Evolutionary conservation across 352 stramenopile genomes (phyloP), one percentile per base, ranked within the genome.

Genomic region (Globisporangium cederbergense): DNA sequence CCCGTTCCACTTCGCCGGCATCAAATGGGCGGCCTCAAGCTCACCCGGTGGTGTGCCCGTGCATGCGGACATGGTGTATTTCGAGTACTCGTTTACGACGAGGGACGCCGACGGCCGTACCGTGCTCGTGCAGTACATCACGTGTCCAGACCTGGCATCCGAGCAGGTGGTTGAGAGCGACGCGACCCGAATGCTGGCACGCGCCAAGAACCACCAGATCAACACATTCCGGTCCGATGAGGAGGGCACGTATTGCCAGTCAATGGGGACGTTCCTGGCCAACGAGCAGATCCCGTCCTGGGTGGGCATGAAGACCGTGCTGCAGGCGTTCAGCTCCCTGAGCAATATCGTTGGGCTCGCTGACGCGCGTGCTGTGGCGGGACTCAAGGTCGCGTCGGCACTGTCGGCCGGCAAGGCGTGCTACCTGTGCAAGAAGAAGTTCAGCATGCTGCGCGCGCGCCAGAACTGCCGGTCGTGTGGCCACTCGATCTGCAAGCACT

Each of bases 1-100:
- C 38, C 67, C 75, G 58, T 87, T 90, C 66, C 75, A 74, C 13
- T 88, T 87, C 60, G 74, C 75, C 2, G 81, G 81, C 5, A 72
- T 87, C 57, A 86, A 86, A 64, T 90, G 78, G 78, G 16, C 42
- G 2, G 50, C 49, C 11, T 20, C 6, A 11, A 14, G 22, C 16
- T 59, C 50, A 10, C 60, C 60, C 2, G 2, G 25, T 0, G 60
- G 52, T 18, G 49, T 65, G 7, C 18, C 20, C 18, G 42, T 34
- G 16, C 49, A 52, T 7, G 28, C 50, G 5, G 61, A 67, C 51
- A 49, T 43, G 28, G 61, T 67, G 14, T 62, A 50, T 32, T 62
- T 62, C 25, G 61, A 67, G 61, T 67, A 38, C 43, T 61, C 61
- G 54, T 61, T 45, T 53, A 53, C 53, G 22, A 57, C 40, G 8